These are phyloP conservation scores for Trichaptum fuscoviolaceum DNA, from an alignment of 768 basidiomycete genomes.

Conservation along the genomic window DNA sequence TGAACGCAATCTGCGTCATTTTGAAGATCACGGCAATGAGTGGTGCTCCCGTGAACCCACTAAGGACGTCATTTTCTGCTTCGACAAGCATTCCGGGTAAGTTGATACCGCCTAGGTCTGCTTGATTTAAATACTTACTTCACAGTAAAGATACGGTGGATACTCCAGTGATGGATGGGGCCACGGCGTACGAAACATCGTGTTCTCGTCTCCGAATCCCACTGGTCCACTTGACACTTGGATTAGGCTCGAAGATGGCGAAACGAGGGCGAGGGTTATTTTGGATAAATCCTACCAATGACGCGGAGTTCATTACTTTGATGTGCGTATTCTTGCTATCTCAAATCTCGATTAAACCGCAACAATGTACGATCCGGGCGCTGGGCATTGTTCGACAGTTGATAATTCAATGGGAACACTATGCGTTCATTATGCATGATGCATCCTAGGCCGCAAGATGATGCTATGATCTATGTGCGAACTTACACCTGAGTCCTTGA, in stretches of 20 bases:
- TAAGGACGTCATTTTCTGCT: constrained; percentile 66
- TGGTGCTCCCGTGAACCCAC: constrained; percentile 69
- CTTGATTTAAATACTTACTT: too few relatives aligned
- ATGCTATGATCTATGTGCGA: too few relatives aligned
- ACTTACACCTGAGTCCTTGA: too few relatives aligned
- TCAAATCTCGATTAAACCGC: neutral
- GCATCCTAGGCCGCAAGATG: too few relatives aligned
- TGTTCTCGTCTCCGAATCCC: constrained; percentile 50
- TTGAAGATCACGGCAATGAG: constrained; percentile 68
- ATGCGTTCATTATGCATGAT: too few relatives aligned
- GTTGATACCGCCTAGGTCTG: constrained; percentile 5
- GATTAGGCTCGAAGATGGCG: constrained; percentile 59
- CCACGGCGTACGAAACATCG: constrained; percentile 57
- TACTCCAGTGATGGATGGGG: constrained; percentile 52
- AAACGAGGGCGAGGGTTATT: constrained; percentile 46
- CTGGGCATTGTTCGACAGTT: too few relatives aligned
- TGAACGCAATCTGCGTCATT: neutral
- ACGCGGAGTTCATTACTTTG: neutral
- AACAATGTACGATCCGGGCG: neutral
- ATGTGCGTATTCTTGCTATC: neutral
- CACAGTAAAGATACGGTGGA: constrained; percentile 56
- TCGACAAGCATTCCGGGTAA: constrained; percentile 72
- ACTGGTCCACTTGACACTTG: constrained; percentile 46
- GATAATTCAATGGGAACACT: too few relatives aligned
- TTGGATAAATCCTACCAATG: constrained; percentile 37